Percentiles rank a stretch among this genome's conserved stretches.
Evolutionary conservation across 2,329 filamentous ascomycete genomes (phyloP).

Genomic region (Daldinia sp.): DNA sequence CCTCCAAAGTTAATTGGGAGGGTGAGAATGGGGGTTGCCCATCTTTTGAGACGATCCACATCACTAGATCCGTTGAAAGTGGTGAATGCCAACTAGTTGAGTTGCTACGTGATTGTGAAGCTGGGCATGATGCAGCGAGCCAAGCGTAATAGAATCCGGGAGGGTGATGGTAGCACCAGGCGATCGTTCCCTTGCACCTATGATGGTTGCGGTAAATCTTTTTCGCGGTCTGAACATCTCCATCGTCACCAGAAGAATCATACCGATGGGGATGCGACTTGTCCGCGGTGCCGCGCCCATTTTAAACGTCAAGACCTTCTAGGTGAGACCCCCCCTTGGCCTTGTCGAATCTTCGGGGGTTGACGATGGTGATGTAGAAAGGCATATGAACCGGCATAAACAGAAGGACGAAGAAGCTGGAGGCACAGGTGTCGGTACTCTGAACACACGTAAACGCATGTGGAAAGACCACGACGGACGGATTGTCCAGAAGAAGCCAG

Average conservation of each 20-base stretch:
- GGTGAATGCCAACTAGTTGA: constrained; percentile 31
- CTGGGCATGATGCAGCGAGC: constrained; percentile 39
- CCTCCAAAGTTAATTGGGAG: background rate
- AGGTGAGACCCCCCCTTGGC: constrained; percentile 54
- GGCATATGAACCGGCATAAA: constrained; percentile 67
- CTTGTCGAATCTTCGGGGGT: constrained; percentile 12
- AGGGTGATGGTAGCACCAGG: constrained; percentile 23
- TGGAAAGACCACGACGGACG: constrained; percentile 67
- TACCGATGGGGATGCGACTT: constrained; percentile 65
- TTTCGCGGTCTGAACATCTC: constrained; percentile 69
- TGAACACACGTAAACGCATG: constrained; percentile 67
- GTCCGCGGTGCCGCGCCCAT: constrained; percentile 69
- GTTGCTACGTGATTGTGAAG: constrained; percentile 13
- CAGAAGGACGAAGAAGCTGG: constrained; percentile 69
- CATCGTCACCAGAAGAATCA: constrained; percentile 70
- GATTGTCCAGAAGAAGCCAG: constrained; percentile 61
- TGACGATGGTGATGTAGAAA: constrained; percentile 56
- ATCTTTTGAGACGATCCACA: constrained; percentile 27
- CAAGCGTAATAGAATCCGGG: constrained; percentile 32
- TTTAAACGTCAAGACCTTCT: constrained; percentile 71
- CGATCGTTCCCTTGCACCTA: constrained; percentile 54
- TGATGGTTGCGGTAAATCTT: constrained; percentile 63
- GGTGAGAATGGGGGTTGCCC: constrained; percentile 33
- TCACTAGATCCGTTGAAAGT: constrained; percentile 33
- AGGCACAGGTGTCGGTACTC: constrained; percentile 61